Base-by-base conservation (phyloP, 176 grass and related monocot genomes). In the Rhipidocladum racemiflorum region DNA sequence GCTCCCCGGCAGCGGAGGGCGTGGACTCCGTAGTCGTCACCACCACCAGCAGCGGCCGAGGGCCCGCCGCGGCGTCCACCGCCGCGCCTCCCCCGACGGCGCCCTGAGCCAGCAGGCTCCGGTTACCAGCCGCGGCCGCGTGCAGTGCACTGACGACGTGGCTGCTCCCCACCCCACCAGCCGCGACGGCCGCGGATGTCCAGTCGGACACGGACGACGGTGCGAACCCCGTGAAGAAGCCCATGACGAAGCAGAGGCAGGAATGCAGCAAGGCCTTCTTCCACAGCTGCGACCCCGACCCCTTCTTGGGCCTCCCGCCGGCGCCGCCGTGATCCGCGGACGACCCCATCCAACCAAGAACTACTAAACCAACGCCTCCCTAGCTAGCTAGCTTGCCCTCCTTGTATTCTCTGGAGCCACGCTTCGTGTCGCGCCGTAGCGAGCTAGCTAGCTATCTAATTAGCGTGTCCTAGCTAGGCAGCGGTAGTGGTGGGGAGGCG, bases 181-280 rank as follows among this genome's bases (percentile, higher is more conserved):
- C 81, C 39, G 74, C 34, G 23, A 55, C 56, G 24, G 78, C 79
- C 36, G 67, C 79, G 13, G 84, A 57, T 9, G 84, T 86, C 88
- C 88, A 90, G 79, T 90, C 88, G 38, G 88, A 90, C 6, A 90
- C 84, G 38, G 84, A 92, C 1, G 93, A 90, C 24, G 97, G 97
- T 9, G 93, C 93, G 87, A 99, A 99, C 6, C 97, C 97, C 2
- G 93, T 93, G 97, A 99, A 99, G 91, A 99, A 99, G 50, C 97
- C 97, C 91, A 91, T 94, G 18, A 93, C 85, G 89, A 99, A 99
- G 91, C 97, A 99, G 36, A 99, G 85, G 35, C 89, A 79, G 80
- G 94, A 99, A 81, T 99, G 96, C 82, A 99, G 70, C 48, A 96
- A 65, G 40, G 93, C 97, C 91, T 92, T 90, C 84, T 90, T 90